Evolutionary conservation across 108 stramenopile genomes (phyloP).

Genomic region (Asterionellopsis glacialis): DNA sequence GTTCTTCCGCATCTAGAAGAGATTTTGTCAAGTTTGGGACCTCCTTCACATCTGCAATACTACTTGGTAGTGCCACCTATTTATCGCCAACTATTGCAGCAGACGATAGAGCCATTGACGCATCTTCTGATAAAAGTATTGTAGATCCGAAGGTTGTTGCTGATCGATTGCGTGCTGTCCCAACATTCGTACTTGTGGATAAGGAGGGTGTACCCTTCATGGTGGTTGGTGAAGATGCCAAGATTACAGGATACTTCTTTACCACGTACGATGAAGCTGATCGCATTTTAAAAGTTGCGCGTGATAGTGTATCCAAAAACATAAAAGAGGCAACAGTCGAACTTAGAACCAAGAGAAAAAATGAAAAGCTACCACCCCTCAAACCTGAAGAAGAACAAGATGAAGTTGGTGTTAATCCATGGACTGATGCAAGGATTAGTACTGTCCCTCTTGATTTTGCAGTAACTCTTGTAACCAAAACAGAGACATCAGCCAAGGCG

Average conservation of each 20-base stretch:
- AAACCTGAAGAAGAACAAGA: constrained; percentile 33
- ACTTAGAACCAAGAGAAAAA: constrained; percentile 17
- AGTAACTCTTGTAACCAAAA: constrained; percentile 53
- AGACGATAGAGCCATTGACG: too few species aligned
- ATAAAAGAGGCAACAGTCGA: constrained; percentile 50
- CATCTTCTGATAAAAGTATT: too few species aligned
- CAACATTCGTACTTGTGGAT: constrained; percentile 78
- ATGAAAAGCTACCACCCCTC: constrained; percentile 27
- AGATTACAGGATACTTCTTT: constrained; percentile 80
- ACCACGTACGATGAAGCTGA: constrained; percentile 61
- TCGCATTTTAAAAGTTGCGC: constrained; percentile 58
- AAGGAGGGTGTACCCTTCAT: constrained; percentile 66
- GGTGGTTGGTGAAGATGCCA: constrained; percentile 84
- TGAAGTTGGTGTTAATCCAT: constrained; percentile 57
- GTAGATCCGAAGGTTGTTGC: constrained; percentile 1
- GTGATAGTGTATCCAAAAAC: constrained; percentile 47
- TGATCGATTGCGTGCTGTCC: constrained; percentile 26
- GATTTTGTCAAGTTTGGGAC: too few species aligned
- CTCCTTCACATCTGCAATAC: too few species aligned
- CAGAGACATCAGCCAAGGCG: constrained; percentile 9
- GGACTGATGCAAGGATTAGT: constrained; percentile 63
- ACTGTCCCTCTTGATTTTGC: constrained; percentile 77
- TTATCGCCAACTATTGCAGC: too few species aligned
- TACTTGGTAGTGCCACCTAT: too few species aligned
- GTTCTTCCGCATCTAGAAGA: too few species aligned